phyloP scores from a whole-genome alignment of 805 yeast genomes.

The Jamesozyma hellenica region DNA sequence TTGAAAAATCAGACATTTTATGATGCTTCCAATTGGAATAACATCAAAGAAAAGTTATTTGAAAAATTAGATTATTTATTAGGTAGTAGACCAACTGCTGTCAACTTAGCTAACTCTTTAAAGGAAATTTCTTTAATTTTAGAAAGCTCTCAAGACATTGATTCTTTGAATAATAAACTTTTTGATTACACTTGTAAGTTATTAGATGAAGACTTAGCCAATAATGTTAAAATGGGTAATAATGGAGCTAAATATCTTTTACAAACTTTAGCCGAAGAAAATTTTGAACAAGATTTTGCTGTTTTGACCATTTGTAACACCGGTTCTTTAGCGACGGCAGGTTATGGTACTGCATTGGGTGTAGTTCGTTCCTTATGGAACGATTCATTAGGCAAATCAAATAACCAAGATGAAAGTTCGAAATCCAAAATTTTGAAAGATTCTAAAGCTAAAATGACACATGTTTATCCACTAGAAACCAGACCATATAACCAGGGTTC shows the following conservation, averaged over 20 bases:
- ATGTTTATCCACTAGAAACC: conserved; percentile 83
- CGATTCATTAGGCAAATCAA: conserved; percentile 28
- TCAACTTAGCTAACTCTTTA: conserved; percentile 69
- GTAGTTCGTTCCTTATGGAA: conserved; percentile 66
- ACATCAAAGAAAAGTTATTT: conserved; percentile 32
- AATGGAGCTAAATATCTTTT: conserved; percentile 68
- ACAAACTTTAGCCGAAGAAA: conserved; percentile 35
- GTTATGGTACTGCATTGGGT: conserved; percentile 95
- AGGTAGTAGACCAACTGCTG: conserved; percentile 90
- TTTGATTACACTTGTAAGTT: conserved; percentile 41
- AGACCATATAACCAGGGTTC: conserved; percentile 97
- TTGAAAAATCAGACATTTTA: conserved; percentile 22
- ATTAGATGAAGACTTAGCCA: conserved; percentile 66
- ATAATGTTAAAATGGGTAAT: conserved; percentile 68
- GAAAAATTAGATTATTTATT: conserved; percentile 54
- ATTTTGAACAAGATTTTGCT: conserved; percentile 56
- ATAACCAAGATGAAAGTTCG: conserved; percentile 11
- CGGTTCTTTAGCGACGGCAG: conserved; percentile 94
- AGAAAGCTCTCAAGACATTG: conserved; percentile 21
- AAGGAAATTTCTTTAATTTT: conserved; percentile 29
- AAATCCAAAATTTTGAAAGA: conserved; percentile 16
- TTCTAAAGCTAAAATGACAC: conserved; percentile 43
- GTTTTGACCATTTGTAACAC: conserved; percentile 92
- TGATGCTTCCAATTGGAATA: conserved; percentile 25
- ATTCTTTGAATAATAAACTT: conserved; percentile 24